Conservation (phyloP, 768 basidiomycete genomes). For the Hydnomerulius pinastri region DNA sequence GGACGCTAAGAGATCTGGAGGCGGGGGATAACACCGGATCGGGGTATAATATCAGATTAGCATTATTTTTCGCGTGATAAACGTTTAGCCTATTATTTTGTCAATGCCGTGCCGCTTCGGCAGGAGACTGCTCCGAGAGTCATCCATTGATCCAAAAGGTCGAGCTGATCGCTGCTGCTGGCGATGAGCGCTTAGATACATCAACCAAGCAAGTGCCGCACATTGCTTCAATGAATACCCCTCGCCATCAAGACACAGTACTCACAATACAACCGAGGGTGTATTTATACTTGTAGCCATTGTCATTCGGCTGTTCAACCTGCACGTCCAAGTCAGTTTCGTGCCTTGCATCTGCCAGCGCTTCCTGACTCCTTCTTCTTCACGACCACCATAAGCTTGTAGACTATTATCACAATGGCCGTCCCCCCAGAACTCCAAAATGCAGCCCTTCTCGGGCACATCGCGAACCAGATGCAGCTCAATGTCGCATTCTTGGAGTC, state of each 20-base stretch:
- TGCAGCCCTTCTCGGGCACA: conserved; percentile 57
- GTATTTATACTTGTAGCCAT: conserved; percentile 24
- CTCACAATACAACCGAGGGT: conserved; percentile 11
- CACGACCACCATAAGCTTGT: neutral
- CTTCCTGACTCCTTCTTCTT: neutral
- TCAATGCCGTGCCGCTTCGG: too few species aligned
- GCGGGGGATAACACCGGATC: neutral
- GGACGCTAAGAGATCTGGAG: neutral
- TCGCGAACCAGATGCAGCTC: conserved; percentile 56
- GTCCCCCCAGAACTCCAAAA: conserved; percentile 25
- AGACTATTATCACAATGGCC: conserved; percentile 20
- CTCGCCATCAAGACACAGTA: too few species aligned
- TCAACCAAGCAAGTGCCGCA: too few species aligned
- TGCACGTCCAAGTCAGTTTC: neutral
- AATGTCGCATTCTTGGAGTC: conserved; percentile 59
- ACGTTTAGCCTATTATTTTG: too few species aligned
- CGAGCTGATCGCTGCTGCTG: too few species aligned
- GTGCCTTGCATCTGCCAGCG: neutral
- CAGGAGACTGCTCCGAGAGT: too few species aligned
- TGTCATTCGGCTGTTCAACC: too few species aligned
- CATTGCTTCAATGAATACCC: too few species aligned
- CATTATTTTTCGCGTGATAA: too few species aligned
- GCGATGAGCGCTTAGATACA: too few species aligned
- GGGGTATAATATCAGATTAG: too few species aligned
- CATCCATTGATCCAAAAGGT: too few species aligned